phyloP scores from a whole-genome alignment of 257 asterid species.

The Solanum piurae region DNA sequence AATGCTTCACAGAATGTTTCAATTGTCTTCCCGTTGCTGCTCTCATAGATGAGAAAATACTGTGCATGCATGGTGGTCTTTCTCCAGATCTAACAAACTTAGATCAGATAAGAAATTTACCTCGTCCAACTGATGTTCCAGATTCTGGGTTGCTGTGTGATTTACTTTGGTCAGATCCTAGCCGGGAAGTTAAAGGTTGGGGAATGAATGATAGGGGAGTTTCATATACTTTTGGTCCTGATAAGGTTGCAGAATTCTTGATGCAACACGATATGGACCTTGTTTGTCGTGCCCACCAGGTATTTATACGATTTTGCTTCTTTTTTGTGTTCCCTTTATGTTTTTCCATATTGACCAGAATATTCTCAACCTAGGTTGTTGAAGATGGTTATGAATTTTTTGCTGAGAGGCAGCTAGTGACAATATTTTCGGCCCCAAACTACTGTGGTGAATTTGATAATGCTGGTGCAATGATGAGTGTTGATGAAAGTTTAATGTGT shows the following conservation, averaged over 20 bases:
- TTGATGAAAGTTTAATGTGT: slow-evolving; percentile 81
- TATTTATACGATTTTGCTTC: slow-evolving; percentile 3
- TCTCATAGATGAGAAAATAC: slow-evolving; percentile 63
- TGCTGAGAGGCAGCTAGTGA: slow-evolving; percentile 75
- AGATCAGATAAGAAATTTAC: slow-evolving; percentile 54
- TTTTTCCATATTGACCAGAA: not conserved
- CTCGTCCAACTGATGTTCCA: slow-evolving; percentile 70
- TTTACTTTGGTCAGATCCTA: slow-evolving; percentile 72
- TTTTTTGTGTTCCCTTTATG: not conserved
- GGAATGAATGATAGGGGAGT: slow-evolving; percentile 83
- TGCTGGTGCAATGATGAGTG: slow-evolving; percentile 90
- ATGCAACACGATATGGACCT: slow-evolving; percentile 81
- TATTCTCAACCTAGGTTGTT: slow-evolving; percentile 44
- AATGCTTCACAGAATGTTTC: slow-evolving; percentile 56
- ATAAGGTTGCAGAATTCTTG: slow-evolving; percentile 71
- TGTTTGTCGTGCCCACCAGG: slow-evolving; percentile 80
- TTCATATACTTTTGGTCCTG: slow-evolving; percentile 65
- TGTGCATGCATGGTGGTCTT: slow-evolving; percentile 79
- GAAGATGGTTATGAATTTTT: slow-evolving; percentile 85
- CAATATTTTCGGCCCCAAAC: slow-evolving; percentile 80
- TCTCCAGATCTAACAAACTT: slow-evolving; percentile 60
- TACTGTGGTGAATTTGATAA: slow-evolving; percentile 79
- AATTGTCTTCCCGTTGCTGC: slow-evolving; percentile 79
- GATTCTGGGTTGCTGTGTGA: slow-evolving; percentile 71
- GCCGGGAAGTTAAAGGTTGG: slow-evolving; percentile 66